Conservation (phyloP, 2,329 filamentous ascomycete genomes). For the Neocatenulostroma microsporum region DNA sequence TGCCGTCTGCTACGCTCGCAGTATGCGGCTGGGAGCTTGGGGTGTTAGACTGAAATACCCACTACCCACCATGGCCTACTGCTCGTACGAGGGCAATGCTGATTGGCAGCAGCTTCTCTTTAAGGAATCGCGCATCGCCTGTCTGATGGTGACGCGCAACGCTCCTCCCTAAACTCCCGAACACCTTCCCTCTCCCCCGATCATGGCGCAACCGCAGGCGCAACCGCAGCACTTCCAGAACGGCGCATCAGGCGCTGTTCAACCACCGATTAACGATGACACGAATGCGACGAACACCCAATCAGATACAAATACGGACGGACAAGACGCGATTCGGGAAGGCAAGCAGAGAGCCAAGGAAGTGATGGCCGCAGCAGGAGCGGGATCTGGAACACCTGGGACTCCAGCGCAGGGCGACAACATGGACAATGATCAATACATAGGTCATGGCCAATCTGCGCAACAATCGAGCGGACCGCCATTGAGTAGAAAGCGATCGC, state of each 20-base stretch:
- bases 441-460: no score
- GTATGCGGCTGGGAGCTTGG: no score
- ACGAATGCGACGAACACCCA: constrained; percentile 13
- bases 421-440: constrained; percentile 19
- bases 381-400: constrained; percentile 28
- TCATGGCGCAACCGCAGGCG: constrained; percentile 2
- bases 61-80: no score
- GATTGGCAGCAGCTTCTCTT: no score
- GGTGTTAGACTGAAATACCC: no score
- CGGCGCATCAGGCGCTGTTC: constrained; percentile 17
- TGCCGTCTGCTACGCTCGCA: no score
- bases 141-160: no score
- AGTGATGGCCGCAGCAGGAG: constrained; percentile 48
- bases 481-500: constrained; percentile 50
- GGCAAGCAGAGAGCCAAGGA: constrained; percentile 55
- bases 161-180: no score
- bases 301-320: constrained; percentile 15
- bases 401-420: constrained; percentile 16
- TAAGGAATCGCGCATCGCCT: no score
- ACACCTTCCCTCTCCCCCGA: constrained; percentile 2
- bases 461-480: constrained; percentile 42
- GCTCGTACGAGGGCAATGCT: no score
- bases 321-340: constrained; percentile 45
- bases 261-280: constrained; percentile 15
- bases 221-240: no score